Conservation (phyloP, 441 rosid species). For the Rhodomyrtus psidioides region DNA sequence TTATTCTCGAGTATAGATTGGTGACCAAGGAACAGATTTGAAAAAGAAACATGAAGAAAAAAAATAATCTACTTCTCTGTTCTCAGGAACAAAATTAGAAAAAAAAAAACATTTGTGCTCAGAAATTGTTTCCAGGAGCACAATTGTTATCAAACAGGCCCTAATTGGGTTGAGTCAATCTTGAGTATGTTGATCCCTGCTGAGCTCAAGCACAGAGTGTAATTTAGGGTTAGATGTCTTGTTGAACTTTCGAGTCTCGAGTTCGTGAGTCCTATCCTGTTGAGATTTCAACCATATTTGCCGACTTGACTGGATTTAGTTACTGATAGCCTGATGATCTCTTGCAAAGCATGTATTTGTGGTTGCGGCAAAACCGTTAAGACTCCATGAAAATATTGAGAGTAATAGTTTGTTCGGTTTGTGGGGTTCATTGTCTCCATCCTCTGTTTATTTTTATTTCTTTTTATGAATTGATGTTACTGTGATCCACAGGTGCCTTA, state of each 20-base stretch:
- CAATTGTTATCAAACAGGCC: too few species aligned
- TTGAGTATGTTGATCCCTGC: neutral
- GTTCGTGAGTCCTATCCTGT: neutral
- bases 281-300: neutral
- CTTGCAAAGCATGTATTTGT: neutral
- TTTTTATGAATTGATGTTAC: neutral
- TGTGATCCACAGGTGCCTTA: neutral
- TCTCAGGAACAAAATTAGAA: too few species aligned
- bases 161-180: neutral
- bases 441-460: neutral
- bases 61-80: too few species aligned
- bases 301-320: neutral
- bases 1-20: too few species aligned
- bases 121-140: too few species aligned
- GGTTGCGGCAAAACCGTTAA: neutral
- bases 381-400: neutral
- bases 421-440: neutral
- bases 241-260: neutral
- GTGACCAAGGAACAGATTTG: too few species aligned
- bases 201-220: neutral
- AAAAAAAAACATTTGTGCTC: too few species aligned
- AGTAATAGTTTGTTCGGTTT: neutral
- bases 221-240: neutral
- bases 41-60: too few species aligned
- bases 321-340: neutral